These are phyloP conservation scores for Mangifera indica DNA, from an alignment of 345 rosid genomes.

Conservation along the genomic window DNA sequence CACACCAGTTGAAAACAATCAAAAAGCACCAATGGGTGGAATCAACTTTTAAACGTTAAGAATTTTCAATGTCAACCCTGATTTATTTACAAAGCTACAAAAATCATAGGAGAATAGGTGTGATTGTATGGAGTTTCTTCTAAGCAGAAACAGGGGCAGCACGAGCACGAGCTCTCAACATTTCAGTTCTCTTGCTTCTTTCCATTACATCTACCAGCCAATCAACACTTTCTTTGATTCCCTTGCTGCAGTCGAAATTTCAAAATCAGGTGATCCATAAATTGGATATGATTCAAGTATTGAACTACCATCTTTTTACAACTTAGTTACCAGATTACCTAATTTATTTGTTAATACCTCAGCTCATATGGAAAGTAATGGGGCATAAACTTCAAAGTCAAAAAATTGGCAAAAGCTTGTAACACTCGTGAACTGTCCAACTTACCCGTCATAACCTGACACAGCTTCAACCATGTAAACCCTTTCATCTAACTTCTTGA, in stretches of 20 bases:
- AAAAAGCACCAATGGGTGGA: neutral
- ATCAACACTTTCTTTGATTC: constrained; percentile 82
- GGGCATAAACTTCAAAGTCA: neutral
- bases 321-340: neutral
- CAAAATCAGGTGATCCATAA: neutral
- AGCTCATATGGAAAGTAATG: neutral
- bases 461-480: constrained; percentile 92
- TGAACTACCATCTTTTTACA: neutral
- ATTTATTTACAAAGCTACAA: constrained; percentile 49
- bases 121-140: constrained; percentile 14
- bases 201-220: constrained; percentile 96
- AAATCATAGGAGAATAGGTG: constrained; percentile 20
- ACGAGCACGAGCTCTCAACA: constrained; percentile 70
- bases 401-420: neutral
- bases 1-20: constrained; percentile 7
- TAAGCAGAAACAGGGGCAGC: constrained; percentile 39
- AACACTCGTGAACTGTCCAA: neutral
- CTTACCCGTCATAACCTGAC: constrained; percentile 91
- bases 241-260: constrained; percentile 51
- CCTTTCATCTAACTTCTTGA: constrained; percentile 94
- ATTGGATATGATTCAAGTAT: neutral
- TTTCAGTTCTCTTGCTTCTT: constrained; percentile 95
- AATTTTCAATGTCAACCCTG: constrained; percentile 31
- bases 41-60: constrained; percentile 14
- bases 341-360: neutral